A percentile compares a stretch with the other conserved stretches of the same genome.
Conservation (phyloP, 192 early-diverging fungal species). For the Geosiphon pyriformis region DNA sequence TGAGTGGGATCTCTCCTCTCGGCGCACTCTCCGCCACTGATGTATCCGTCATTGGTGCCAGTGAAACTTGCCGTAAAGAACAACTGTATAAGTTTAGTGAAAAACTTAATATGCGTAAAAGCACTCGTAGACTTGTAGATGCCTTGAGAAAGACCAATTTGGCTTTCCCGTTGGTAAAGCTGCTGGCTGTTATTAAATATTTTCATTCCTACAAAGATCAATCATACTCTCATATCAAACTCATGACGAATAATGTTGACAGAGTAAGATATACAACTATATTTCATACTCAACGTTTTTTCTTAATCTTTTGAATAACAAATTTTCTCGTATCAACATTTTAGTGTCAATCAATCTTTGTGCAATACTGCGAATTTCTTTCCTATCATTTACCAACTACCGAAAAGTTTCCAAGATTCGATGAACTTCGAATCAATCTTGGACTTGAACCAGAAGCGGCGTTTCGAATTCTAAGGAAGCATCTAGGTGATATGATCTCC, state of each 20-base stretch:
- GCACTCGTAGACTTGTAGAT: constrained; percentile 47
- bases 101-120: constrained; percentile 44
- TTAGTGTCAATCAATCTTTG: not conserved
- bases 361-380: constrained; percentile 7
- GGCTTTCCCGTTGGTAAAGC: constrained; percentile 48
- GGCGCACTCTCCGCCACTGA: constrained; percentile 49
- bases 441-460: not conserved
- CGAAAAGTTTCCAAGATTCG: not conserved
- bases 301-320: not conserved
- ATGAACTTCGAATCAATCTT: not conserved
- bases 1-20: constrained; percentile 66
- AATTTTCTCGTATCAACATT: not conserved
- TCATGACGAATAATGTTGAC: not conserved
- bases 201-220: not conserved
- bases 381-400: not conserved
- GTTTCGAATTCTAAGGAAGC: not conserved
- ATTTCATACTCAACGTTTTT: not conserved
- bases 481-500: not conserved
- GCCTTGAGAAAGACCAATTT: constrained; percentile 49
- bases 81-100: constrained; percentile 44
- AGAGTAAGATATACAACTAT: constrained; percentile 3
- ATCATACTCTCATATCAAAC: constrained; percentile 24
- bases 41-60: constrained; percentile 56
- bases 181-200: constrained; percentile 47
- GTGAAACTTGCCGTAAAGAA: constrained; percentile 54